Conservation (phyloP, 1,284 basidiomycete genomes). For the Ustilago hordei region DNA sequence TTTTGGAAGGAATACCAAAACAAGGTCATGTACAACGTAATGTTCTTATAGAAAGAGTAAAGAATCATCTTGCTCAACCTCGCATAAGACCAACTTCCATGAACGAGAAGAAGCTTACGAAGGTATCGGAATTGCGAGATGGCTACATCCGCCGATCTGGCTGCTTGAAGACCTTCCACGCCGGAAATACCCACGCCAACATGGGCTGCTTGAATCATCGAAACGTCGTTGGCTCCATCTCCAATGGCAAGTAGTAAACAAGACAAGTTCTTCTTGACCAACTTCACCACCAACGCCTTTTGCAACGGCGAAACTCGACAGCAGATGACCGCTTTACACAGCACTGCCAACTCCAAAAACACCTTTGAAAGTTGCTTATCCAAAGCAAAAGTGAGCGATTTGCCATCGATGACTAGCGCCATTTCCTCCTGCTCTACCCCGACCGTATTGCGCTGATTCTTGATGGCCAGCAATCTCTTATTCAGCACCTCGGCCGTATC, state of each 20-base stretch:
- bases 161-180: conserved; percentile 97
- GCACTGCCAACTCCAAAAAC: conserved; percentile 93
- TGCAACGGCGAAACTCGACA: conserved; percentile 98
- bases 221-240: conserved; percentile 76
- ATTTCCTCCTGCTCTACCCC: conserved; percentile 90
- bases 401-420: conserved; percentile 95
- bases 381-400: conserved; percentile 89
- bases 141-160: conserved; percentile 93
- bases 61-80: conserved; percentile 94
- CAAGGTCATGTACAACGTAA: conserved; percentile 95
- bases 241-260: conserved; percentile 90
- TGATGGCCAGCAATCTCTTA: conserved; percentile 89
- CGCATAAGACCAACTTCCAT: conserved; percentile 98
- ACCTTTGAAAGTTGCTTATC: conserved; percentile 89
- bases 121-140: conserved; percentile 98
- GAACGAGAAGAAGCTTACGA: conserved; percentile 94
- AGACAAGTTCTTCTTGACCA: conserved; percentile 96
- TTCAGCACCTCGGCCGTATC: conserved; percentile 88
- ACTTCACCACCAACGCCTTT: conserved; percentile 96
- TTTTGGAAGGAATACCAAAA: conserved; percentile 88
- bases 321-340: conserved; percentile 98
- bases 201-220: conserved; percentile 76
- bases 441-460: conserved; percentile 83
- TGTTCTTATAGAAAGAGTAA: conserved; percentile 77
- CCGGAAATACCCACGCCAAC: conserved; percentile 98